phyloP scores from a whole-genome alignment of 208 protist genomes.

The Trypanosoma platydactyli region DNA sequence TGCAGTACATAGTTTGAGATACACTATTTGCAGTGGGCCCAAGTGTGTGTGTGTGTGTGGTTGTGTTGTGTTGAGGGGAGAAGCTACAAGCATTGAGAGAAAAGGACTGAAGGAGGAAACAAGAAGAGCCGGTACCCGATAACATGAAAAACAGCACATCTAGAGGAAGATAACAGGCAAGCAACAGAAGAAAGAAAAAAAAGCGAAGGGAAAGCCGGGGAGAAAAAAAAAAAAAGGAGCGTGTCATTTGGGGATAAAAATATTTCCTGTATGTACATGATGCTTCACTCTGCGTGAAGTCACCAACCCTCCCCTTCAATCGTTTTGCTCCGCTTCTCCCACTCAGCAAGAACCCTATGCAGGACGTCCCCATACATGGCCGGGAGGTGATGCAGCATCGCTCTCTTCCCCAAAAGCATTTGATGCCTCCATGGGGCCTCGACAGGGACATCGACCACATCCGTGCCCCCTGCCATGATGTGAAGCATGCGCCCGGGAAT shows the following conservation, averaged over 20 bases:
- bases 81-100: neutral
- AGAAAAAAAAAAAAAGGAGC: conserved; percentile 4
- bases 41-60: neutral
- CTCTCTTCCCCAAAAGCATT: conserved; percentile 20
- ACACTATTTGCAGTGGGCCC: too few relatives aligned
- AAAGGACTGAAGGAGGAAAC: conserved; percentile 16
- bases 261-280: neutral
- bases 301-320: neutral
- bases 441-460: conserved; percentile 27
- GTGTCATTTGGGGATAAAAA: too few relatives aligned
- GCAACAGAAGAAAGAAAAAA: conserved; percentile 1
- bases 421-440: conserved; percentile 30
- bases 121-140: neutral
- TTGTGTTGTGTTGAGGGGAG: neutral
- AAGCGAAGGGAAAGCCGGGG: neutral
- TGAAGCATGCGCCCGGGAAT: conserved; percentile 32
- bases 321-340: neutral
- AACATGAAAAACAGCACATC: conserved; percentile 10
- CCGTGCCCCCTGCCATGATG: conserved; percentile 19
- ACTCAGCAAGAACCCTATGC: neutral
- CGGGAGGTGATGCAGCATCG: conserved; percentile 20
- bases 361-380: conserved; percentile 1
- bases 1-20: too few relatives aligned
- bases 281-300: neutral
- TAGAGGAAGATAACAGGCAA: neutral